These are phyloP conservation scores for Candida maltosa DNA, from an alignment of 805 yeast species.

Conservation along the genomic window DNA sequence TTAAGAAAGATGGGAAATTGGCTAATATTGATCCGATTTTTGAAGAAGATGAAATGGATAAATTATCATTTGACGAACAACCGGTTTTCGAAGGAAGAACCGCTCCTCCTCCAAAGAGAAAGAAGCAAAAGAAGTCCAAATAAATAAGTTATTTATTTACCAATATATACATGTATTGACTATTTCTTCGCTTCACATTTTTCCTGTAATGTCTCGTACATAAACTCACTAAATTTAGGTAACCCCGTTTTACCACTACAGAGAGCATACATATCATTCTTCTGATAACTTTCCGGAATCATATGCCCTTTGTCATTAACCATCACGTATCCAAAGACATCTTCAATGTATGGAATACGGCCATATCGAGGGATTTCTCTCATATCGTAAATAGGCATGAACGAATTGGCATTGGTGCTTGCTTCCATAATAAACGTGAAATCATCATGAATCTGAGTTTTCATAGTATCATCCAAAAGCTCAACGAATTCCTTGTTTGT, in stretches of 20 bases:
- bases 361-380: constrained; percentile 62
- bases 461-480: constrained; percentile 22
- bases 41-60: constrained; percentile 7
- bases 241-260: constrained; percentile 30
- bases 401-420: constrained; percentile 46
- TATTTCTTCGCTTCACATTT: constrained; percentile 17
- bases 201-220: constrained; percentile 39
- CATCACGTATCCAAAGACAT: constrained; percentile 65
- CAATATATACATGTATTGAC: neutral
- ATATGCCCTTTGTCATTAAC: constrained; percentile 56
- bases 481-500: constrained; percentile 25
- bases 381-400: constrained; percentile 71
- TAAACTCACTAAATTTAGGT: constrained; percentile 48
- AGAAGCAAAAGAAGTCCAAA: neutral
- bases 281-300: constrained; percentile 51
- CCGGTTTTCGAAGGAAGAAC: constrained; percentile 2
- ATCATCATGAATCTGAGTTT: constrained; percentile 35
- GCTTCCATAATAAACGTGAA: constrained; percentile 56
- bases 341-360: constrained; percentile 68
- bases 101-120: constrained; percentile 3
- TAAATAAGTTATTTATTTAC: neutral
- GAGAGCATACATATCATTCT: constrained; percentile 57
- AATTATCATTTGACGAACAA: neutral
- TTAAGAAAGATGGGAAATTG: constrained; percentile 21
- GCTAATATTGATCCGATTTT: constrained; percentile 11